Evolutionary conservation across 768 basidiomycete genomes (phyloP).

Genomic region (Lactarius akahatsu): DNA sequence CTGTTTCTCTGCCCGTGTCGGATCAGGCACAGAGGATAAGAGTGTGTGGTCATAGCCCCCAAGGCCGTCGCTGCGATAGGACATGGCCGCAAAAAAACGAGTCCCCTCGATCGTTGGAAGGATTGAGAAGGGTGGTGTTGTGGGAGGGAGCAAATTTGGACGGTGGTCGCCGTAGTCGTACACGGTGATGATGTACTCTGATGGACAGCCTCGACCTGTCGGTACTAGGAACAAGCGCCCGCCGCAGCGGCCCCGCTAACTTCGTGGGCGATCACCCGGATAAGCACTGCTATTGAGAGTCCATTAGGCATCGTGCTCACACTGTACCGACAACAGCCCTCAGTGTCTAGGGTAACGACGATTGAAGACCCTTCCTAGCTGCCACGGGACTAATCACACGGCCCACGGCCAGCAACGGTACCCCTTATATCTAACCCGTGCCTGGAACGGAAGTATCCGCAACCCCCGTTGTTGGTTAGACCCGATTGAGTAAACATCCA

Average conservation of each 20-base stretch:
- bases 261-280: not conserved
- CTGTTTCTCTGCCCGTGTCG: conserved; percentile 37
- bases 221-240: not conserved
- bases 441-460: not conserved
- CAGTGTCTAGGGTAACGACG: not conserved
- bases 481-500: not conserved
- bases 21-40: conserved; percentile 34
- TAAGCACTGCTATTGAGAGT: not conserved
- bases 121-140: not conserved
- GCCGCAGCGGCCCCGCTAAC: not conserved
- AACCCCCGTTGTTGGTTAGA: not conserved
- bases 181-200: not conserved
- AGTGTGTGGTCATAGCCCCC: conserved; percentile 35
- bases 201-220: conserved; percentile 3
- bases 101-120: not conserved
- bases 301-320: not conserved
- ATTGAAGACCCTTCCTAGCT: too few relatives aligned
- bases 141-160: not conserved
- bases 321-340: not conserved
- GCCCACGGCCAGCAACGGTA: too few relatives aligned
- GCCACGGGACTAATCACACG: too few relatives aligned
- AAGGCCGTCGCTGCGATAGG: conserved; percentile 8
- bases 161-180: not conserved
- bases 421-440: not conserved
- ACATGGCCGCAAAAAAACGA: conserved; percentile 16